A percentile compares a stretch with the other conserved stretches of the same genome.
phyloP scores from a whole-genome alignment of 495 filamentous ascomycete species.

The Podospora conica region DNA sequence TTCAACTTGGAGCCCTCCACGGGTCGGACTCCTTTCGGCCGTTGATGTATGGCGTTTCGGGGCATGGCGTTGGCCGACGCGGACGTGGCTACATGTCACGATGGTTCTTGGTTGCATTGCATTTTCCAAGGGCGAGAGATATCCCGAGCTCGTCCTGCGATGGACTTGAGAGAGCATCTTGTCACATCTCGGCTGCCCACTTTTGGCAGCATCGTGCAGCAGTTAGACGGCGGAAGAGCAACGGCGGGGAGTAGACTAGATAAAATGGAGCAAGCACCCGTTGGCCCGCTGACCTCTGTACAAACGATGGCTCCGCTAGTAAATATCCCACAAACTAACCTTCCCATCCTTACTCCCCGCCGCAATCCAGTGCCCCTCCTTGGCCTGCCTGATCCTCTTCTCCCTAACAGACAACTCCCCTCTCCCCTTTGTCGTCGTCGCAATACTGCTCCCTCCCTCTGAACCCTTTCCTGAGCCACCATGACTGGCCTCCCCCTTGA shows the following conservation, averaged over 20 bases:
- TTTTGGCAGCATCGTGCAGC: background rate
- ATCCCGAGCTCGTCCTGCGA: background rate
- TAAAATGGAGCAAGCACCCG: background rate
- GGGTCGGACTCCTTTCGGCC: background rate
- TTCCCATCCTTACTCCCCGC: conserved; percentile 94
- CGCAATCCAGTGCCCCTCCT: conserved; percentile 77
- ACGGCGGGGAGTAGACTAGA: background rate
- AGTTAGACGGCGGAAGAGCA: background rate
- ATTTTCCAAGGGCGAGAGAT: background rate
- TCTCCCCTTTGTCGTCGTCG: conserved; percentile 52
- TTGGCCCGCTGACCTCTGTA: too few relatives aligned
- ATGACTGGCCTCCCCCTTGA: conserved; percentile 5
- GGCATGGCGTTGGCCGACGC: background rate
- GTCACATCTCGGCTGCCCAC: background rate
- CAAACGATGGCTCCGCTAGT: conserved; percentile 29
- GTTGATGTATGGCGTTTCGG: background rate
- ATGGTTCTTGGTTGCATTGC: background rate
- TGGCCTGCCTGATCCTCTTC: conserved; percentile 58
- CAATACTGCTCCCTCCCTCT: conserved; percentile 20
- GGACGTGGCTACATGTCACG: background rate
- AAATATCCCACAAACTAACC: conserved; percentile 92
- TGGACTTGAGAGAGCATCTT: background rate
- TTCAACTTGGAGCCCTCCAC: too few relatives aligned
- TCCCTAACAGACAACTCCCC: conserved; percentile 54
- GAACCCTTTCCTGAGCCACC: background rate